These are phyloP conservation scores for Solanum hybrid DNA, from an alignment of 305 asterid species.

Conservation along the genomic window DNA sequence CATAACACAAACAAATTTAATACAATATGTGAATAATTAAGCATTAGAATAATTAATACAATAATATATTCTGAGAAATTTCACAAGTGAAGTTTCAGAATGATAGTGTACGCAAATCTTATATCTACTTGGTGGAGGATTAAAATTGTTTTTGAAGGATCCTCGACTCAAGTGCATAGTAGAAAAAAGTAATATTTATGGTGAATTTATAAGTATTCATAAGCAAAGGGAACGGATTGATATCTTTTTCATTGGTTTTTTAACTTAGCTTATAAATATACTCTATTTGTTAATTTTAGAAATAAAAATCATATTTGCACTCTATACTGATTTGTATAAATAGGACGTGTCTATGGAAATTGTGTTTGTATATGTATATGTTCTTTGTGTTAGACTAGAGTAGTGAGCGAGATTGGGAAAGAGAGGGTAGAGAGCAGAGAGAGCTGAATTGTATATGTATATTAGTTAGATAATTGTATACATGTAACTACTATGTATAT, in stretches of 20 bases:
- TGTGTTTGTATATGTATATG: not conserved
- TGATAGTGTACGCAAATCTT: no score
- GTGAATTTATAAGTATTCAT: not conserved
- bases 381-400: not conserved
- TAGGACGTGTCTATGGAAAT: not conserved
- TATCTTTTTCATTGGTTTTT: accelerated
- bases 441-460: not conserved
- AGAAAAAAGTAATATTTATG: not conserved
- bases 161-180: no score
- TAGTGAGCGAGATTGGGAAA: accelerated
- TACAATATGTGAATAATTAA: no score
- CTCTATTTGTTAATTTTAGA: no score
- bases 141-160: no score
- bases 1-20: not conserved
- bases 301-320: no score
- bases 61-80: no score
- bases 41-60: not conserved
- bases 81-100: no score
- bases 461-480: no score
- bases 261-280: not conserved
- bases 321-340: no score
- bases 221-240: accelerated
- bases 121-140: no score
- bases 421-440: accelerated
- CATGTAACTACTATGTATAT: not conserved